Evolutionary conservation across 441 rosid species (phyloP).

Genomic region (Aleurites moluccanus): DNA sequence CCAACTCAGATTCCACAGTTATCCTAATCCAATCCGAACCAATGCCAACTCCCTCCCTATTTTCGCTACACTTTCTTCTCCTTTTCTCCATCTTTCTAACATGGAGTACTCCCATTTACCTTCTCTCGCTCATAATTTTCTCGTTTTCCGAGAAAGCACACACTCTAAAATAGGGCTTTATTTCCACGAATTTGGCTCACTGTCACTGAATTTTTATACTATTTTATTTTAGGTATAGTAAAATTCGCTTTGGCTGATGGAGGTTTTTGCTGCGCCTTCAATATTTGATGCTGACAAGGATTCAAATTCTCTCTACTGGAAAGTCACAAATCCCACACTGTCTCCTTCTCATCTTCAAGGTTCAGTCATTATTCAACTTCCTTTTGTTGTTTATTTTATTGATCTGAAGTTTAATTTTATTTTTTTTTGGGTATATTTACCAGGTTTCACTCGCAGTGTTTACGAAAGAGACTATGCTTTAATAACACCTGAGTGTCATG

Average conservation of each 20-base stretch:
- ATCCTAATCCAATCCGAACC: not conserved
- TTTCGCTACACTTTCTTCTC: not conserved
- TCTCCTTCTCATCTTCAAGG: constrained; percentile 87
- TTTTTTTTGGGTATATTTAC: constrained; percentile 63
- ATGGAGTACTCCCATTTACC: not conserved
- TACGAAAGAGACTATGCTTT: constrained; percentile 76
- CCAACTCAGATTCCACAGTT: not conserved
- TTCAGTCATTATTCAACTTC: constrained; percentile 9
- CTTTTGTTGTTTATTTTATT: not conserved
- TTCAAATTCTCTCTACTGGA: constrained; percentile 65
- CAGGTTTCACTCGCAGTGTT: constrained; percentile 86
- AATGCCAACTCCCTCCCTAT: not conserved
- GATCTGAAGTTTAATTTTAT: constrained; percentile 18
- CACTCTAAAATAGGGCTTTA: not conserved
- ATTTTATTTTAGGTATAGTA: constrained; percentile 39
- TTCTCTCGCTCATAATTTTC: not conserved
- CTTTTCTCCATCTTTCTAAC: not conserved
- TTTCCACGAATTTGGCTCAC: too few relatives aligned
- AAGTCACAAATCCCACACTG: constrained; percentile 79
- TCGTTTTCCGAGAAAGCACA: not conserved
- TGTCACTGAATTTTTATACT: not conserved
- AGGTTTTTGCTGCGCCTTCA: constrained; percentile 71
- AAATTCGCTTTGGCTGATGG: constrained; percentile 37
- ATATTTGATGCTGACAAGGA: constrained; percentile 33
- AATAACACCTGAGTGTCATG: constrained; percentile 90